Evolutionary conservation across 257 asterid genomes (phyloP).

Genomic region (Cynanchum wilfordii): DNA sequence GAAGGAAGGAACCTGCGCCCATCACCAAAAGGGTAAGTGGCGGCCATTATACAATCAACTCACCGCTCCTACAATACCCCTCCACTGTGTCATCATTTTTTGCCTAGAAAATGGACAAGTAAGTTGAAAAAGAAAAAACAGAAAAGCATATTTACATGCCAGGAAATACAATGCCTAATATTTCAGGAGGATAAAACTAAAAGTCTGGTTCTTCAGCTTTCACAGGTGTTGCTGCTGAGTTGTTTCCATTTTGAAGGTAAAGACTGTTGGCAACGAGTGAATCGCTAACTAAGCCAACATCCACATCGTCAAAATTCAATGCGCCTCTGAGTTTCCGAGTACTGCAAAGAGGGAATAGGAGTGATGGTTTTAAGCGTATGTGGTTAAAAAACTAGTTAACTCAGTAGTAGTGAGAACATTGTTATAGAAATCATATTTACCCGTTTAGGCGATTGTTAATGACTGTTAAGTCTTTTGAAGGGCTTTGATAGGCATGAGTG

Average conservation of each 20-base stretch:
- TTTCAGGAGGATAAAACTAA: slow-evolving; percentile 19
- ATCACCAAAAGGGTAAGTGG: slow-evolving; percentile 49
- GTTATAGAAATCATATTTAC: slow-evolving; percentile 29
- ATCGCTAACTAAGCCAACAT: slow-evolving; percentile 85
- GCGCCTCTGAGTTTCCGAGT: slow-evolving; percentile 64
- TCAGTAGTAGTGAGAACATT: neutral
- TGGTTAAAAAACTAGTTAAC: neutral
- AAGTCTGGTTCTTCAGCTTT: slow-evolving; percentile 74
- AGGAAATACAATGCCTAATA: neutral
- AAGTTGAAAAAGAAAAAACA: neutral
- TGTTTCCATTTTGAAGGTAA: slow-evolving; percentile 53
- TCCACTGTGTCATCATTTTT: neutral
- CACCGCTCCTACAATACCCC: slow-evolving; percentile 55
- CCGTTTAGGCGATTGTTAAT: slow-evolving; percentile 87
- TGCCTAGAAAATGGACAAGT: slow-evolving; percentile 20
- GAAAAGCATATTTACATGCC: slow-evolving; percentile 40
- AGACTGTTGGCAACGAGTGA: slow-evolving; percentile 77
- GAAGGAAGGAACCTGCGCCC: neutral
- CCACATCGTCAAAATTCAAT: slow-evolving; percentile 75
- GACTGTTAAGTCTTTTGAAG: slow-evolving; percentile 86
- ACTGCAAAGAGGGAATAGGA: slow-evolving; percentile 34
- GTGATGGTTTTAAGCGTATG: neutral
- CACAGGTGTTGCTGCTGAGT: slow-evolving; percentile 32
- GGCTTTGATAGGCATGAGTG: slow-evolving; percentile 97
- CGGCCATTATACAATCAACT: slow-evolving; percentile 51